Evolutionary conservation across 768 basidiomycete genomes (phyloP).

Genomic region (Boletellus sp.): DNA sequence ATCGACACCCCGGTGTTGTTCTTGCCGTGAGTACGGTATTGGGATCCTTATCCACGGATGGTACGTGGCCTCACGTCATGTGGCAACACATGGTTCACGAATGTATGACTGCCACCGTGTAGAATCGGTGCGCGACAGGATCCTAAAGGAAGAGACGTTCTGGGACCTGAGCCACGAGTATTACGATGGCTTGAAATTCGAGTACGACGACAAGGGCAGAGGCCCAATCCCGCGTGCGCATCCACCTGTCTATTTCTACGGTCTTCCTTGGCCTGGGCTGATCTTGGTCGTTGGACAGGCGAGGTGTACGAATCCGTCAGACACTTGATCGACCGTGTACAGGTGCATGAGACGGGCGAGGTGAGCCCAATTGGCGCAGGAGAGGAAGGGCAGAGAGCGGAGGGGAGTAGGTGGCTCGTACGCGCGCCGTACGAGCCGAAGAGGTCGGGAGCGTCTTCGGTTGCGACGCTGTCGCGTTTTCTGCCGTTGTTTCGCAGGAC

Average conservation of each 20-base stretch:
- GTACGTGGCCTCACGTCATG: slow-evolving; percentile 8
- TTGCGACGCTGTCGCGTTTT: slow-evolving; percentile 11
- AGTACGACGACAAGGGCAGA: slow-evolving; percentile 11
- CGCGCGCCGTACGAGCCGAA: slow-evolving; percentile 14
- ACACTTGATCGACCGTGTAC: slow-evolving; percentile 20
- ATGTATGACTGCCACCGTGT: background rate
- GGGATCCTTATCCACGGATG: slow-evolving; percentile 7
- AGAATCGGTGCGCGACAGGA: slow-evolving; percentile 17
- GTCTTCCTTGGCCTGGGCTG: background rate
- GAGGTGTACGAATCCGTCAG: slow-evolving; percentile 24
- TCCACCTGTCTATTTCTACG: too few species aligned
- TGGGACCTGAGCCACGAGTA: slow-evolving; percentile 20
- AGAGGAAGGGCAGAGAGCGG: background rate
- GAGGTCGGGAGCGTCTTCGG: background rate
- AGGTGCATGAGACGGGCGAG: slow-evolving; percentile 5
- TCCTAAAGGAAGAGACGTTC: slow-evolving; percentile 12
- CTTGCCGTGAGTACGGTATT: slow-evolving; percentile 13
- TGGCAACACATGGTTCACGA: background rate
- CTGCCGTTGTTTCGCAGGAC: background rate
- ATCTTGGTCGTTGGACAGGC: slow-evolving; percentile 4
- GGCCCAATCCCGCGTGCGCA: slow-evolving; percentile 12
- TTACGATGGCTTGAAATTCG: slow-evolving; percentile 15
- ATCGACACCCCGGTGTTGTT: slow-evolving; percentile 16
- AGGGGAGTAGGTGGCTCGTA: slow-evolving; percentile 8
- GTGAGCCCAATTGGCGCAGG: too few species aligned